These are phyloP conservation scores for Micractinium sp. DNA, from an alignment of 139 green algal species.

Conservation along the genomic window DNA sequence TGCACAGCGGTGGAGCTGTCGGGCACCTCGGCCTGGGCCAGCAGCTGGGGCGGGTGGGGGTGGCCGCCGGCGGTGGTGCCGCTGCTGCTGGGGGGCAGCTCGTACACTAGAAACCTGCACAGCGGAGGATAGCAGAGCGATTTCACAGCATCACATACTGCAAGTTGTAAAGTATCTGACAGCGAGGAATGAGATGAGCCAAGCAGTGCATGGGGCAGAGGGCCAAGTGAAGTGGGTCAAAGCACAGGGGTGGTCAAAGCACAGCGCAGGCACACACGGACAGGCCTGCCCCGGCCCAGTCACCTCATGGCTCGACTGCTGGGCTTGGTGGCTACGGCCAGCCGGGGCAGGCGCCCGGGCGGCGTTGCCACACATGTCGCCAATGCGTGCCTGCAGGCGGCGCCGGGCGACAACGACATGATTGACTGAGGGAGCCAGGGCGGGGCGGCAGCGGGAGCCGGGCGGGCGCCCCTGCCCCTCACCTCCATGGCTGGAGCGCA, in stretches of 20 bases:
- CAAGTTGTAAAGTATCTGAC: too few relatives aligned
- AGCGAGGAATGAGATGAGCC: too few relatives aligned
- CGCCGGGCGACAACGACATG: background rate
- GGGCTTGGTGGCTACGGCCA: constrained; percentile 47
- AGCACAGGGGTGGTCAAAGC: background rate
- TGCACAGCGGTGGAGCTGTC: constrained; percentile 21
- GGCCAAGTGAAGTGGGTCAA: background rate
- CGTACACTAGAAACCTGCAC: constrained; percentile 43
- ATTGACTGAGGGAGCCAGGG: background rate
- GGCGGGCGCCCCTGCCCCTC: background rate
- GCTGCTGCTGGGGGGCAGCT: constrained; percentile 17
- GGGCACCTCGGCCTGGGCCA: constrained; percentile 42
- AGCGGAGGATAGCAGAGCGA: too few relatives aligned
- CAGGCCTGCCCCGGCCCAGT: background rate
- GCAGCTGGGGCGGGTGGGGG: constrained; percentile 29
- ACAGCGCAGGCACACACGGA: background rate
- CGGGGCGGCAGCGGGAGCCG: background rate
- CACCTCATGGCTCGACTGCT: constrained; percentile 32
- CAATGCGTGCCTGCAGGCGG: constrained; percentile 18
- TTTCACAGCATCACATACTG: too few relatives aligned
- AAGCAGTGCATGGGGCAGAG: too few relatives aligned
- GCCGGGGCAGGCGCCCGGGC: background rate
- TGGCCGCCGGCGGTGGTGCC: background rate
- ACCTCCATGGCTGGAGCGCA: background rate
- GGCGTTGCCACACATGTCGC: background rate